Evolutionary conservation across 1,284 basidiomycete species (phyloP).

Genomic region (Sphagnurus paluster): DNA sequence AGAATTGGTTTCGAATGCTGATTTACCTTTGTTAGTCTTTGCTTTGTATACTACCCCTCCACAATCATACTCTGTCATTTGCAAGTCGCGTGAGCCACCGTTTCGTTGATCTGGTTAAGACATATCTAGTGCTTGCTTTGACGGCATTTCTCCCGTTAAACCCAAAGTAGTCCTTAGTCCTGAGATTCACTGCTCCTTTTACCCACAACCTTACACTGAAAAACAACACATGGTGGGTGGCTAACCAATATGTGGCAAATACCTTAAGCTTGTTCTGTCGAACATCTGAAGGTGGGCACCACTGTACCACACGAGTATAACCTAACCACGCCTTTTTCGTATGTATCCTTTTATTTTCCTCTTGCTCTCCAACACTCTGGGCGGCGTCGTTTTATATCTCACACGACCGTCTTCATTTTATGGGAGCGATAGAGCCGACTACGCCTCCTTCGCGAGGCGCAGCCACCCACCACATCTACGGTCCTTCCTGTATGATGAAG

Average conservation of each 20-base stretch:
- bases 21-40: conserved; percentile 5
- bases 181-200: conserved; percentile 42
- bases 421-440: conserved; percentile 63
- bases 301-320: too few species aligned
- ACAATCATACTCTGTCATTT: conserved; percentile 23
- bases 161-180: conserved; percentile 79
- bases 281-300: too few species aligned
- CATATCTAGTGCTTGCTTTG: conserved; percentile 82
- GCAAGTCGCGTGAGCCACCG: background rate
- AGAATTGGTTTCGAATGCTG: conserved; percentile 3
- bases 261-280: too few species aligned
- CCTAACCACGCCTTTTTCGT: too few species aligned
- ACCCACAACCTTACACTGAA: conserved; percentile 14
- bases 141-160: conserved; percentile 60
- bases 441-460: conserved; percentile 16
- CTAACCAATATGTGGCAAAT: too few species aligned
- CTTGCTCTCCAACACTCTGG: conserved; percentile 86
- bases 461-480: conserved; percentile 25
- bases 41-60: conserved; percentile 17
- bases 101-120: too few species aligned
- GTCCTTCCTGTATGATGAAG: conserved; percentile 24
- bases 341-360: background rate
- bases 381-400: conserved; percentile 56
- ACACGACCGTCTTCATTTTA: conserved; percentile 90
- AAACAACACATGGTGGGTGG: too few species aligned